These are phyloP conservation scores for Stagonosporopsis chrysanthemi DNA, from an alignment of 2,329 filamentous ascomycete genomes.

Conservation along the genomic window DNA sequence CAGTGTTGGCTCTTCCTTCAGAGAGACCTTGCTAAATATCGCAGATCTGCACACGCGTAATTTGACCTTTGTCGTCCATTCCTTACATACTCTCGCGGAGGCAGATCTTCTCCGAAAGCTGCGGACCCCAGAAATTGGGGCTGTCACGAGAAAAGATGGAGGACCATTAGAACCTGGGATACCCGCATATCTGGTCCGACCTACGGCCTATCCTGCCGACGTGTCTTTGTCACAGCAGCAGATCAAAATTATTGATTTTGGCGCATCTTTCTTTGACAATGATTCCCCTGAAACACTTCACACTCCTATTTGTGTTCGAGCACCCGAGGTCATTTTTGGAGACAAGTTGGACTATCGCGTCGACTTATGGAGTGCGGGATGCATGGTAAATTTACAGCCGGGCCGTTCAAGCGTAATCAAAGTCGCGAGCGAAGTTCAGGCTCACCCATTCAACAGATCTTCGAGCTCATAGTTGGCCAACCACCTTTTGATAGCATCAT, in stretches of 20 bases:
- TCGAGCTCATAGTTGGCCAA: conserved; percentile 51
- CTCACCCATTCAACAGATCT: conserved; percentile 40
- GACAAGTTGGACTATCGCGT: conserved; percentile 48
- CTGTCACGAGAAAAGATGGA: conserved; percentile 29
- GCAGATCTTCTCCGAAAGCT: conserved; percentile 29
- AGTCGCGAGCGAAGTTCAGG: too few species aligned
- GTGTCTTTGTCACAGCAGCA: not conserved
- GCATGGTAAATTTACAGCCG: conserved; percentile 45
- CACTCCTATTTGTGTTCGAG: conserved; percentile 46
- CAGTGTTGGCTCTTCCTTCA: not conserved
- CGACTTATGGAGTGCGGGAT: conserved; percentile 52
- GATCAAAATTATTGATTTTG: conserved; percentile 48
- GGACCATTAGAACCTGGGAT: conserved; percentile 24
- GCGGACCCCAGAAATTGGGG: conserved; percentile 24
- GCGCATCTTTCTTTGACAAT: conserved; percentile 45
- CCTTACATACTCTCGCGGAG: conserved; percentile 24
- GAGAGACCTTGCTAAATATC: conserved; percentile 10
- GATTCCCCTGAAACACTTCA: conserved; percentile 38
- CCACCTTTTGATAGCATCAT: conserved; percentile 51
- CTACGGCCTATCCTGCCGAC: conserved; percentile 16
- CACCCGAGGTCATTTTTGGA: conserved; percentile 51
- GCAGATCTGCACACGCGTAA: conserved; percentile 42
- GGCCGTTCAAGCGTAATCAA: too few species aligned
- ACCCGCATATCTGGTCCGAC: conserved; percentile 30
- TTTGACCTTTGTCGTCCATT: conserved; percentile 32